These are phyloP conservation scores for Astragalus glycyphyllos DNA, from an alignment of 306 rosid genomes.

Conservation along the genomic window DNA sequence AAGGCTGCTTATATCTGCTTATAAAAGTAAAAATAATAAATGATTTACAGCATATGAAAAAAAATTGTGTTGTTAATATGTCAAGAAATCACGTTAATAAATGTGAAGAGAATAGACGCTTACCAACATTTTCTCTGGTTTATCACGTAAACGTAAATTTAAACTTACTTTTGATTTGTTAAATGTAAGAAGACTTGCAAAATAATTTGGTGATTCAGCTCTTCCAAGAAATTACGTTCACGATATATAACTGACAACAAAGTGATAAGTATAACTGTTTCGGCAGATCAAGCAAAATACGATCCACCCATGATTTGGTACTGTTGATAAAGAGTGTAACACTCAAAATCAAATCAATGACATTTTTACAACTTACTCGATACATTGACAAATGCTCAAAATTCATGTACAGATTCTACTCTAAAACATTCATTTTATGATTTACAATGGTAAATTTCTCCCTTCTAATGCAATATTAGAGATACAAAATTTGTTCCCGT, in stretches of 20 bases:
- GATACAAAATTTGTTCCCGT: no score
- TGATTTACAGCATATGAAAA: not conserved
- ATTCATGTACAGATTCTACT: slow-evolving; percentile 47
- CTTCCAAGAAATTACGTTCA: not conserved
- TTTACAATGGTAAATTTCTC: slow-evolving; percentile 13
- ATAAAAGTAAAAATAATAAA: slow-evolving; percentile 1
- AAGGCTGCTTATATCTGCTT: not conserved
- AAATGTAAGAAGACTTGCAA: slow-evolving; percentile 1
- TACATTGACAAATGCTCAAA: slow-evolving; percentile 40
- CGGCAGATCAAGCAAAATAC: slow-evolving; percentile 1
- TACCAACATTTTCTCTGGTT: not conserved
- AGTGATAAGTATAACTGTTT: not conserved
- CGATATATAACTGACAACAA: not conserved
- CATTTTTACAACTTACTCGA: slow-evolving; percentile 28
- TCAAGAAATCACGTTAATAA: not conserved
- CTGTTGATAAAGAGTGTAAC: not conserved
- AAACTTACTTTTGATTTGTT: not conserved
- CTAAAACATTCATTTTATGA: slow-evolving; percentile 4
- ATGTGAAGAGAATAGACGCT: not conserved
- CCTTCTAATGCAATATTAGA: slow-evolving; percentile 11
- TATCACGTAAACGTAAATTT: not conserved
- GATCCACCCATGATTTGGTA: slow-evolving; percentile 12
- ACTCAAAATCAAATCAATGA: slow-evolving; percentile 12
- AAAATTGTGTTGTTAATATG: not conserved
- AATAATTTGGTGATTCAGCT: slow-evolving; percentile 5